Base-by-base conservation (phyloP, 306 rosid species). In the Lagenaria siceraria region DNA sequence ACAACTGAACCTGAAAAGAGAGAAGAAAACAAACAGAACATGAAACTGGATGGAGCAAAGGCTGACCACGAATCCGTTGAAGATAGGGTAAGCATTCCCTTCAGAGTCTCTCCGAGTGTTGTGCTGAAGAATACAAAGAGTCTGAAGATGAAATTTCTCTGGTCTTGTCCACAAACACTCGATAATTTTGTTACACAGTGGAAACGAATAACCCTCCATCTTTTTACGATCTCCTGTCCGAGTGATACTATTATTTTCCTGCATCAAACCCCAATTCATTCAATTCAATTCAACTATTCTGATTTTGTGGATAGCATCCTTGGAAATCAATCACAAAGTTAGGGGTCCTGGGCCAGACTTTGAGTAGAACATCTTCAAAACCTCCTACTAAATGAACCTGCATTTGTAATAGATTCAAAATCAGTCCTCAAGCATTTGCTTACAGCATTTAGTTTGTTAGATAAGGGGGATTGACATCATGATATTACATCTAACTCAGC, bases 321-420 rank as follows among this genome's bases (percentile, higher is more conserved):
- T 82, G 84, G 77, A 85, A 85, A 82, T 78, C 78, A 86, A 70
- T 56, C 77, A 86, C 64, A 82, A 84, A 91, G 83, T 78, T n/a
- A 85, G 73, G 83, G 81, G 77, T 77, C 78, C 74, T 51, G 83
- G 81, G 80, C 86, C 86, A 79, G 79, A 94, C 97, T 60, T 87
- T 82, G 51, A 73, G 87, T 22, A 87, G 70, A 79, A 83, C 87
- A 73, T 94, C 97, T 90, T 94, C 95, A 81, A 85, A 94, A 53
- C 94, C 91, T 52, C 98, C 98, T 49, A 94, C 72, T 18, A 94
- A 85, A 80, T 92, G 96, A 75, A 94, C 95, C 98, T 94, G 87
- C 87, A 81, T 64, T 81, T 29, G 49, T 31, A 79, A 19, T 8
- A 19, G 36, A 64, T 29, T 75, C 33, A 29, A 22, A 79, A 31